Percentiles rank a stretch among this genome's conserved stretches.
phyloP scores from a whole-genome alignment of 2,329 filamentous ascomycete species.

The Pseudogymnoascus sp. region DNA sequence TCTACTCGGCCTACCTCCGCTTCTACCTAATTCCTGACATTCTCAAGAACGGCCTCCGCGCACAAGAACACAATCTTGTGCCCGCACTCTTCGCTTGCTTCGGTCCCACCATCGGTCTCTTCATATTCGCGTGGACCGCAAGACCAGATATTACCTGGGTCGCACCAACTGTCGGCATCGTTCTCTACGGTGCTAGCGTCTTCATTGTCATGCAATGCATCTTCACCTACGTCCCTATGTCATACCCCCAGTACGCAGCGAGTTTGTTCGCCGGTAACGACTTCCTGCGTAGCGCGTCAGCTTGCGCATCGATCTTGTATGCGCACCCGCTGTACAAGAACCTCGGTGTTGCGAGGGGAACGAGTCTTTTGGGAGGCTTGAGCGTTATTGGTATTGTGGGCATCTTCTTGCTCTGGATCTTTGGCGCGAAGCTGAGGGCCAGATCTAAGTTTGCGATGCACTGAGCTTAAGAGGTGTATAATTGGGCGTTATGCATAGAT shows the following conservation, averaged over 20 bases:
- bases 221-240: constrained; percentile 51
- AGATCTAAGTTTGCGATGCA: constrained; percentile 24
- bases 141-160: constrained; percentile 45
- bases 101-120: constrained; percentile 50
- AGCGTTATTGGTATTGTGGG: constrained; percentile 48
- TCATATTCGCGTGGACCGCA: constrained; percentile 52
- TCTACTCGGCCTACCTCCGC: constrained; percentile 46
- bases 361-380: constrained; percentile 49
- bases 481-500: neutral
- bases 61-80: constrained; percentile 46
- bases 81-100: constrained; percentile 48
- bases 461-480: neutral
- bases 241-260: constrained; percentile 50
- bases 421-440: constrained; percentile 23
- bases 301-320: constrained; percentile 53
- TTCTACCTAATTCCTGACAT: constrained; percentile 46
- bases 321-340: constrained; percentile 51
- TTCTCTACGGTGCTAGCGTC: constrained; percentile 43
- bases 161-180: constrained; percentile 49
- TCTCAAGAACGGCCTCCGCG: constrained; percentile 39
- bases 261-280: constrained; percentile 55
- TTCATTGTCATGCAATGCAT: constrained; percentile 53
- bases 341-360: constrained; percentile 50
- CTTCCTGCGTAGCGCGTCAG: constrained; percentile 50
- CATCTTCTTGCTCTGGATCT: constrained; percentile 36